These are phyloP conservation scores for Ophiostoma triangulosporum DNA, from an alignment of 2,329 filamentous ascomycete genomes.

Conservation along the genomic window DNA sequence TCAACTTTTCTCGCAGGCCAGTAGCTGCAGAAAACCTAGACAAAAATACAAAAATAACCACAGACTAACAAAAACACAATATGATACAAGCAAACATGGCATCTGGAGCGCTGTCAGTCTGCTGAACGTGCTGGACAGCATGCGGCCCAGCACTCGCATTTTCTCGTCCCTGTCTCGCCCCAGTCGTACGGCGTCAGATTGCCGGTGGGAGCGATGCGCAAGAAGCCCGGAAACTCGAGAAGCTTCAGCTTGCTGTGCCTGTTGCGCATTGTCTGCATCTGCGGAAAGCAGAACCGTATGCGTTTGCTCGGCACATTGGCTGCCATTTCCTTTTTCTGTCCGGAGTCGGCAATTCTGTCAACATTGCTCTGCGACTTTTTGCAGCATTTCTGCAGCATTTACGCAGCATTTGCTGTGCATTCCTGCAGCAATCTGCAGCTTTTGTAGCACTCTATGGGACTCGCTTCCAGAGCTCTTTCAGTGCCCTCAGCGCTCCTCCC, in stretches of 20 bases:
- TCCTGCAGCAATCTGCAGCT: no score
- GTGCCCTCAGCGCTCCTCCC: no score
- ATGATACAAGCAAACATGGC: no score
- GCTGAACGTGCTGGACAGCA: no score
- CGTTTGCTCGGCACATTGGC: slow-evolving; percentile 34
- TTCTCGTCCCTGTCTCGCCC: slow-evolving; percentile 72
- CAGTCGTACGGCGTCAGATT: slow-evolving; percentile 81
- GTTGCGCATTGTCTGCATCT: slow-evolving; percentile 57
- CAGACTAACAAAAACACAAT: no score
- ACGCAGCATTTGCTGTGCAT: no score
- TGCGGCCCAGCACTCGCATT: no score
- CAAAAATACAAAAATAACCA: slow-evolving; percentile 96
- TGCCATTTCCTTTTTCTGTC: slow-evolving; percentile 35
- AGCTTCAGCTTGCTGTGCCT: slow-evolving; percentile 91
- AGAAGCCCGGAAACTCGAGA: slow-evolving; percentile 58
- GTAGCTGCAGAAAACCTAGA: no score
- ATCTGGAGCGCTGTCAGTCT: slow-evolving; percentile 31
- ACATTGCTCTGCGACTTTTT: background rate
- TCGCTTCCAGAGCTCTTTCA: no score
- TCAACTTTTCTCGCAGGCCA: no score
- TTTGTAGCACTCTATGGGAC: no score
- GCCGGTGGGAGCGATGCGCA: slow-evolving; percentile 79
- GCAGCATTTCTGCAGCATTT: no score
- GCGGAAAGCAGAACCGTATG: slow-evolving; percentile 67
- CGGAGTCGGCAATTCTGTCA: background rate